A percentile compares a stretch with the other conserved stretches of the same genome.
Conservation (phyloP, 768 basidiomycete genomes). For the Boletus rufocinnamomeus region DNA sequence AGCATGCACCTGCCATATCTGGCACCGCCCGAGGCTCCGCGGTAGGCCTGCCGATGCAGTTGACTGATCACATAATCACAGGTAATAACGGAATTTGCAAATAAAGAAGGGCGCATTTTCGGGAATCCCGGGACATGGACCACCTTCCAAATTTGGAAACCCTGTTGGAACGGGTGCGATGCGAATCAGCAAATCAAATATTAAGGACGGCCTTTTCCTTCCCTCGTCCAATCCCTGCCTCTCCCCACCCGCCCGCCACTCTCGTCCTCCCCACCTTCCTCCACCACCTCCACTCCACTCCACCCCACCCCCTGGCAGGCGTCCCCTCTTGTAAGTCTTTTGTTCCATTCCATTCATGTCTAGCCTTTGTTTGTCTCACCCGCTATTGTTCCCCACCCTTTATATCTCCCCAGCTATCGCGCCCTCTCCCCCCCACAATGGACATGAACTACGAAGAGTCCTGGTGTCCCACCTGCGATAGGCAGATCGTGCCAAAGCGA, state of each 20-base stretch:
- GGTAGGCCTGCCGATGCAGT: constrained; percentile 31
- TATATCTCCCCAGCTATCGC: constrained; percentile 16
- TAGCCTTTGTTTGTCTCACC: constrained; percentile 25
- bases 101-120: constrained; percentile 27
- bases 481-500: constrained; percentile 81
- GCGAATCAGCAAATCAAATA: constrained; percentile 43
- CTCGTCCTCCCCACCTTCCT: constrained; percentile 11
- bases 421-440: constrained; percentile 26
- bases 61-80: constrained; percentile 31
- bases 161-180: constrained; percentile 32
- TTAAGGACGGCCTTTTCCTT: constrained; percentile 37
- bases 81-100: constrained; percentile 36
- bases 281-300: background rate
- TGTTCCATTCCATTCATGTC: background rate
- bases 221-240: constrained; percentile 30
- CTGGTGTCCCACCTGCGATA: constrained; percentile 81
- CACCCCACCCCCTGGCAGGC: background rate
- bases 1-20: constrained; percentile 26
- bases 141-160: constrained; percentile 18
- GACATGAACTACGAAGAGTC: constrained; percentile 58
- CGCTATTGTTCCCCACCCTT: constrained; percentile 7
- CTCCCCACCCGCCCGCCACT: constrained; percentile 24
- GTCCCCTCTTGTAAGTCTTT: constrained; percentile 13
- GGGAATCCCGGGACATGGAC: constrained; percentile 30
- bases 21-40: constrained; percentile 35